Conservation (phyloP, 1,284 basidiomycete genomes). For the Puccinia novopanici region DNA sequence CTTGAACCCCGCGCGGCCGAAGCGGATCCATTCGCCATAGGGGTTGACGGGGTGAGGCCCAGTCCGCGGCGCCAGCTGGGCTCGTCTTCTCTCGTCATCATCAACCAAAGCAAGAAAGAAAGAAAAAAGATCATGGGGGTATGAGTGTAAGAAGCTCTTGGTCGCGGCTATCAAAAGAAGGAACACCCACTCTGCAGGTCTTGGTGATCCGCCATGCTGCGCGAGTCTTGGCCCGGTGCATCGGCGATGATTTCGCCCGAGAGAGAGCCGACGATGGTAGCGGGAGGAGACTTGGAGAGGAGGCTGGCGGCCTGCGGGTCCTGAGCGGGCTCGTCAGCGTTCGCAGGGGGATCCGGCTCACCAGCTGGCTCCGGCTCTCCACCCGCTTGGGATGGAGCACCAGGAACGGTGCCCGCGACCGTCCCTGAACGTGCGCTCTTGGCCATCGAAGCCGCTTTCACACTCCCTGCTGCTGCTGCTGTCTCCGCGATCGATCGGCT, state of each 20-base stretch:
- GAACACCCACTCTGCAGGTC: background rate
- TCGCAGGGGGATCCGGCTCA: background rate
- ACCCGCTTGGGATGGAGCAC: background rate
- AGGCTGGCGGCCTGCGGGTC: background rate
- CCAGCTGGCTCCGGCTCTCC: background rate
- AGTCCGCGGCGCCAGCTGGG: background rate
- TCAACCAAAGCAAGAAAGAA: background rate
- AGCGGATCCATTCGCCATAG: slow-evolving; percentile 36
- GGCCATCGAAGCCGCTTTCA: background rate
- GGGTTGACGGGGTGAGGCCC: background rate
- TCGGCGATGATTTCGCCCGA: slow-evolving; percentile 3
- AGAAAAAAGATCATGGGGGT: background rate
- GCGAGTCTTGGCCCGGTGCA: background rate
- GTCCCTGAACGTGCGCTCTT: background rate
- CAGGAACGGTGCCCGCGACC: no score
- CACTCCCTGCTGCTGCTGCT: background rate
- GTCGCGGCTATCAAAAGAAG: background rate
- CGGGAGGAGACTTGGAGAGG: background rate
- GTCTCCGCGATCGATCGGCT: background rate
- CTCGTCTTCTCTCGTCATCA: background rate
- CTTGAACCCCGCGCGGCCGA: slow-evolving; percentile 34
- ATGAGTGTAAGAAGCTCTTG: background rate
- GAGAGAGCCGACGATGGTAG: background rate
- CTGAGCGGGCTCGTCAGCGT: background rate
- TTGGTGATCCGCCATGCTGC: background rate